Percentiles rank a stretch among this genome's conserved stretches.
Conservation (phyloP, 805 yeast genomes). For the Starmerella stigmatis region DNA sequence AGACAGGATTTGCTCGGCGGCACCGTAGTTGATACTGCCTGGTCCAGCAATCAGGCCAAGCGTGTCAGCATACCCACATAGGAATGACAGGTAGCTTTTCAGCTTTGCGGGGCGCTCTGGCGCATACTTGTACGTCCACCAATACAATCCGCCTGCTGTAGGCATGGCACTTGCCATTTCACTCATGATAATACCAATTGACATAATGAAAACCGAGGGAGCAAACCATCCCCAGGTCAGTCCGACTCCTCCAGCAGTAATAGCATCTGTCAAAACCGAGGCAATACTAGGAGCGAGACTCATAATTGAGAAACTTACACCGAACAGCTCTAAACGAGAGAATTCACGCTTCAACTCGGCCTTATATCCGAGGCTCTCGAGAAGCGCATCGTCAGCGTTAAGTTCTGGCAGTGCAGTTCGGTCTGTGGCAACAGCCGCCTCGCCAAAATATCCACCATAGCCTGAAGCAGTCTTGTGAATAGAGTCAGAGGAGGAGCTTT, state of each 20-base stretch:
- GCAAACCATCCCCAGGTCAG: conserved; percentile 67
- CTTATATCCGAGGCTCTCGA: conserved; percentile 53
- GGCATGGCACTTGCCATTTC: conserved; percentile 62
- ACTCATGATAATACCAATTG: conserved; percentile 52
- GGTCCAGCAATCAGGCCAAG: conserved; percentile 56
- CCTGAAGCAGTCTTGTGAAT: background rate
- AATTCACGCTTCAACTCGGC: conserved; percentile 56
- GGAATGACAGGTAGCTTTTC: conserved; percentile 43
- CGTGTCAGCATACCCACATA: conserved; percentile 59
- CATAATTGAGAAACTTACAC: conserved; percentile 64
- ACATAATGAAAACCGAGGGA: conserved; percentile 45
- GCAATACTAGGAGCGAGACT: conserved; percentile 52
- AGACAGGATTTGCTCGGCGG: conserved; percentile 46
- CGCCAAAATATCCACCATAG: background rate
- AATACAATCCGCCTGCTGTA: conserved; percentile 65
- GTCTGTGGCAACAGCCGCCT: background rate
- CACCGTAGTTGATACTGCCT: conserved; percentile 61
- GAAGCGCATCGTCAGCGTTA: conserved; percentile 27
- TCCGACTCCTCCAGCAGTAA: conserved; percentile 54
- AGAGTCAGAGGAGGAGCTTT: background rate
- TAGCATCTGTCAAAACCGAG: conserved; percentile 42
- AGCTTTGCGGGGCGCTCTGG: conserved; percentile 33
- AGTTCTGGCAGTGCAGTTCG: background rate
- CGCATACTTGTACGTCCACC: conserved; percentile 58
- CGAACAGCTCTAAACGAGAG: conserved; percentile 54